A percentile compares a stretch with the other conserved stretches of the same genome.
Conservation (phyloP, 2,329 filamentous ascomycete species). For the Fusarium poae region DNA sequence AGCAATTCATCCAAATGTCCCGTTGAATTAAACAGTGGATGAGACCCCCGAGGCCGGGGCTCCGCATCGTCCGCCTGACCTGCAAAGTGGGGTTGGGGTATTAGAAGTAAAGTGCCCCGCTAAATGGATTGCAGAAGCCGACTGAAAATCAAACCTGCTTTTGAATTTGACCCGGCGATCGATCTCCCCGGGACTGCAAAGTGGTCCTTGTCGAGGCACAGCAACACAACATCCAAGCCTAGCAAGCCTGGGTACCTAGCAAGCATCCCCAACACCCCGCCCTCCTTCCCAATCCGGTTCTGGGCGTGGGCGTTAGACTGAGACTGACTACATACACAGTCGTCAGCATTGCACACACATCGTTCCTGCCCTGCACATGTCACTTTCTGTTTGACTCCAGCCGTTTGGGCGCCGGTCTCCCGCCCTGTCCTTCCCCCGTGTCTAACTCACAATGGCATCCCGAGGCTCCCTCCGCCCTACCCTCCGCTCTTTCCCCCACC, state of each 20-base stretch:
- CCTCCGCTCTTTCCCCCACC: conserved; percentile 44
- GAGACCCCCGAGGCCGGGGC: conserved; percentile 39
- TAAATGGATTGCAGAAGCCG: conserved; percentile 38
- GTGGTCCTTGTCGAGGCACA: conserved; percentile 27
- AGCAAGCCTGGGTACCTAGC: neutral
- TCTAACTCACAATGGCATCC: conserved; percentile 41
- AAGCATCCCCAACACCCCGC: conserved; percentile 35
- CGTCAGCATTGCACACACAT: conserved; percentile 34
- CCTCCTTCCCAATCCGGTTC: conserved; percentile 42
- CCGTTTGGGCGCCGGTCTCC: conserved; percentile 25
- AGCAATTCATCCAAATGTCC: conserved; percentile 34
- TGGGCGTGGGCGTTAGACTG: conserved; percentile 40
- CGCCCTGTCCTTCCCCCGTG: conserved; percentile 22
- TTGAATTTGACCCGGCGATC: conserved; percentile 36
- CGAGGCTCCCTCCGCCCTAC: conserved; percentile 32
- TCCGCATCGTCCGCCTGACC: conserved; percentile 48
- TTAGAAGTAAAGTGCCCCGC: conserved; percentile 28
- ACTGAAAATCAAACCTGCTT: conserved; percentile 40
- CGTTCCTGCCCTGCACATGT: conserved; percentile 18
- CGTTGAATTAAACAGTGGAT: conserved; percentile 31
- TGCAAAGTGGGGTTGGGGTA: conserved; percentile 48
- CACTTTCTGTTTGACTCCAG: conserved; percentile 22
- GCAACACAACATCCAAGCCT: conserved; percentile 10
- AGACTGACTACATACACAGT: conserved; percentile 3
- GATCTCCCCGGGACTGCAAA: conserved; percentile 40